Percentiles rank a stretch among this genome's conserved stretches.
These are phyloP conservation scores for Citrus medica DNA, from an alignment of 345 rosid genomes.

Conservation along the genomic window DNA sequence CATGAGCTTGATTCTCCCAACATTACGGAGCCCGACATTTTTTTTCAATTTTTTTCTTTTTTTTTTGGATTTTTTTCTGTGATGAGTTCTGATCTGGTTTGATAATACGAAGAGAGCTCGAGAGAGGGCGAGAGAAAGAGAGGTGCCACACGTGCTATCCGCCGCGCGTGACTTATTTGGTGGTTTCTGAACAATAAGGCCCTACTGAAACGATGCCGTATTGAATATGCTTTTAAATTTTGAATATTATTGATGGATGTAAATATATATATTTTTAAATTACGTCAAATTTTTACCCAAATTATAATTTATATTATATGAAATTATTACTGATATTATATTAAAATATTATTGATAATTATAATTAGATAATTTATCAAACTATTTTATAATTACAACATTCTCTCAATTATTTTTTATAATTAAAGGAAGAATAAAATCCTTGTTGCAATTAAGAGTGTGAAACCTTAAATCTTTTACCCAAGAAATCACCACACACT, in stretches of 20 bases:
- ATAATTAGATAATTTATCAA: no score
- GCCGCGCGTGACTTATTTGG: background rate
- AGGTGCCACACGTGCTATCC: background rate
- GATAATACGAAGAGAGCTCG: background rate
- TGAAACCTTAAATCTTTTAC: no score
- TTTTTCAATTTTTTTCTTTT: background rate
- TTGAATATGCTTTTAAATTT: no score
- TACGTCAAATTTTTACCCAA: fast-evolving
- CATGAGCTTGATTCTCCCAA: constrained; percentile 64
- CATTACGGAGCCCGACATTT: constrained; percentile 35
- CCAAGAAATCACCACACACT: no score
- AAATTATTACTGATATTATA: no score
- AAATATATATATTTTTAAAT: no score
- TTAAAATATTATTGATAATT: no score
- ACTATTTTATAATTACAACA: fast-evolving
- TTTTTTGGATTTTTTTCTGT: background rate
- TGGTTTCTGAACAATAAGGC: background rate
- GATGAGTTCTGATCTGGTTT: constrained; percentile 5
- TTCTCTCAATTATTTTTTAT: no score
- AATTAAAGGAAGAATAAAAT: no score
- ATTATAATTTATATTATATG: no score
- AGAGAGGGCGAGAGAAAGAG: background rate
- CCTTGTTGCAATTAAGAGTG: no score
- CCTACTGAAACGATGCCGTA: background rate
- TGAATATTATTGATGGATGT: no score